Evolutionary conservation across 495 filamentous ascomycete species (phyloP).

Genomic region (Pyronema domesticum): DNA sequence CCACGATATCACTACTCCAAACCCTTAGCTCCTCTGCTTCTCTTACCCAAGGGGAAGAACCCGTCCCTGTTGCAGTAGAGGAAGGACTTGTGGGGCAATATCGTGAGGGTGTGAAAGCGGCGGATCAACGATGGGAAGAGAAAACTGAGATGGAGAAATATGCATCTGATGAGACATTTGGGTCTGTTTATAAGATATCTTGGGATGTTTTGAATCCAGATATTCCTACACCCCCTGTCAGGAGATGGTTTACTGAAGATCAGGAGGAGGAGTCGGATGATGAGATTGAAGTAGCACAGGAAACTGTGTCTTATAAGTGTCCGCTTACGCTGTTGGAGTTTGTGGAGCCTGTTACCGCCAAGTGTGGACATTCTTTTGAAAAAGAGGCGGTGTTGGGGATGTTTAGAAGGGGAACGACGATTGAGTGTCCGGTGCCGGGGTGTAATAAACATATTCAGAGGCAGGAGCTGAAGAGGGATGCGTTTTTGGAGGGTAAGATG

Average conservation of each 20-base stretch:
- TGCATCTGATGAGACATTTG: constrained; percentile 9
- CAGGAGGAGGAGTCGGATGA: constrained; percentile 6
- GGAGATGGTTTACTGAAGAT: constrained; percentile 9
- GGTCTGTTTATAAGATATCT: constrained; percentile 11
- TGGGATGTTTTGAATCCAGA: constrained; percentile 17
- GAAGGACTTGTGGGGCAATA: background rate
- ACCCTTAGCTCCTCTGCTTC: constrained; percentile 9
- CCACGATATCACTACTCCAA: constrained; percentile 8
- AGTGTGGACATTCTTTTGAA: constrained; percentile 17
- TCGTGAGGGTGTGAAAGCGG: background rate
- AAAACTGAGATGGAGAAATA: constrained; percentile 5
- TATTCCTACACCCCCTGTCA: constrained; percentile 7
- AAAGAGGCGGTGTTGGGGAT: constrained; percentile 9
- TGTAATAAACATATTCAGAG: constrained; percentile 8
- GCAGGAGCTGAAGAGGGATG: constrained; percentile 5
- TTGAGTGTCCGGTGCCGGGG: constrained; percentile 13
- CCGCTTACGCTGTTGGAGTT: constrained; percentile 16
- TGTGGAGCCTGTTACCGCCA: constrained; percentile 13
- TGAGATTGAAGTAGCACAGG: constrained; percentile 20
- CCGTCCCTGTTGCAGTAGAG: background rate
- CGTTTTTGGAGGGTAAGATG: constrained; percentile 11
- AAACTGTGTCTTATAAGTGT: constrained; percentile 14
- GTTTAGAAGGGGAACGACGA: background rate
- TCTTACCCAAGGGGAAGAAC: constrained; percentile 7
- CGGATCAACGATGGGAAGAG: constrained; percentile 1